Evolutionary conservation across 441 rosid genomes (phyloP), one percentile per base, ranked within the genome.

Genomic region (Corymbia citriodora): DNA sequence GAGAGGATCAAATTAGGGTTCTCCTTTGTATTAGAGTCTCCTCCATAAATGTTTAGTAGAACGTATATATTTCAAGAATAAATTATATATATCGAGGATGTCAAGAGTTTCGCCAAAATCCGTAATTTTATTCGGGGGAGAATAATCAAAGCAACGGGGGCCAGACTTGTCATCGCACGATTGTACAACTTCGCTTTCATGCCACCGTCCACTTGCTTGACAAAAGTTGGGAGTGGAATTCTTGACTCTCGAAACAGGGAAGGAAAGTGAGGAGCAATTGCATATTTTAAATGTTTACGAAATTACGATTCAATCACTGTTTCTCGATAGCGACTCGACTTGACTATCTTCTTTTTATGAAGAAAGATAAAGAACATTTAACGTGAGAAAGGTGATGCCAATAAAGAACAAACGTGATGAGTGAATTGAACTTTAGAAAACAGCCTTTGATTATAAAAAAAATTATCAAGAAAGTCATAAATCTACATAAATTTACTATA

Each of bases 291-390:
- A 74, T 82, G 93, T 83, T 88, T 55, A 90, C 91, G 89, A 63
- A 90, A 83, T 85, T 83, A 53, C 88, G 89, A 90, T 90, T 90
- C 17, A 23, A 5, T 15, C 4, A 5, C 1, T 21, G 18, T 52
- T 21, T 48, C 50, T 50, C 19, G 83, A 91, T 83, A 40, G 88
- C 11, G 93, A 91, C 91, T 55, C 50, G 92, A 91, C 91, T 45
- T 90, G 70, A 89, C 57, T 19, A 10, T 92, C 36, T 10, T 16
- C 15, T 9, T 29, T 9, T 23, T 85, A 23, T 45, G 65, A 61
- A 50, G 88, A 89, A 57, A 59, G 10, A 59, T 59, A 59, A 59
- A 23, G 31, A 36, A 72, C 10, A 23, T 40, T 74, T 74, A 74
- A 21, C 8, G 6, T 9, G 50, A 74, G 25, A 40, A 36, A 19